Base-by-base conservation (phyloP, 1,284 basidiomycete species). In the Amylostereum chailletii region DNA sequence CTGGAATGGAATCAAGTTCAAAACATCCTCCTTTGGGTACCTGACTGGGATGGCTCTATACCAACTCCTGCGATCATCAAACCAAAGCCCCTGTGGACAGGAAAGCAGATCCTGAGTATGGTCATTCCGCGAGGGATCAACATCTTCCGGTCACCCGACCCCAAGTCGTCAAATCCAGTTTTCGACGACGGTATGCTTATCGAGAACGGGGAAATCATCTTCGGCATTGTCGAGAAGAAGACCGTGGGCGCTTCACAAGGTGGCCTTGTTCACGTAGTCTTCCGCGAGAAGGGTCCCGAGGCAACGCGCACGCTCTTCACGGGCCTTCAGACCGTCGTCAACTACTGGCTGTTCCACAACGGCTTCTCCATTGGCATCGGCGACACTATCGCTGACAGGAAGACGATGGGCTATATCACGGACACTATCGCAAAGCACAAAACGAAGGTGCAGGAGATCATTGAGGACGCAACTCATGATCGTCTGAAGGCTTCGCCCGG, bases 311-410 rank as follows among this genome's bases (percentile, higher is more conserved):
- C 86, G 57, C 85, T 98, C 52, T 98, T 99, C 72, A 92, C 90
- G 5, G 93, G 94, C 31, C 75, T 94, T 1, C 96, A 99, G 64
- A 89, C 83, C 71, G 84, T 99, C 49, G 92, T 99, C 69, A 98
- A 99, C 68, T 99, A 83, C 66, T 99, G 95, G 96, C 79, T 99
- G 5, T 88, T 99, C 69, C 96, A 99, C 71, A 95, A 95, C 58
- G 94, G 96, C 39, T 99, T 99, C 77, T 94, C 90, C 61, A 98
- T 99, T 57, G 96, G 96, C 55, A 99, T 99, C 57, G 96, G 95
- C 42, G 96, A 99, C 67, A 99, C 96, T 1, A 95, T 99, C 48
- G 94, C 95, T 10, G 95, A 97, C 63, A 77, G 79, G 56, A 79
- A 74, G 29, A 96, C 94, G 34, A 96, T 91, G 94, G 76, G 70